Evolutionary conservation across 2,329 filamentous ascomycete species (phyloP), one percentile per base, ranked within the genome.

Genomic region (Exophiala lecanii-corni): DNA sequence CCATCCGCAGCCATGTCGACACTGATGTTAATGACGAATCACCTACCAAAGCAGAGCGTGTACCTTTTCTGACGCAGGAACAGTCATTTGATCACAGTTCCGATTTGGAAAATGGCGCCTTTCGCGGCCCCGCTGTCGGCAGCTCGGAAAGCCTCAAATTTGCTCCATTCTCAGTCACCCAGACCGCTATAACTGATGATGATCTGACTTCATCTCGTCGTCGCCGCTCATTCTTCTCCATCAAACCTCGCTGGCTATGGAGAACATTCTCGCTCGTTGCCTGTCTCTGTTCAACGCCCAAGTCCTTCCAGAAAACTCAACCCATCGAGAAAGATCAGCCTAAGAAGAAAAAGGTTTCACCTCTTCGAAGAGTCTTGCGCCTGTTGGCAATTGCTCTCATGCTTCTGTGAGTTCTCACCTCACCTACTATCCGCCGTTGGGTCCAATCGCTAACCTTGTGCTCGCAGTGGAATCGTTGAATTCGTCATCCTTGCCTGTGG

Each of bases 401-500:
- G 53, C 30, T 55, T 18, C 40, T 55, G 53, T 55, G 39, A 50
- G 45, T 25, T 21, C 3, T 35, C 5, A 25, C 18, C 34, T 20
- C 13, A n/a, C n/a, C n/a, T n/a, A n/a, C n/a, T n/a, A n/a, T n/a
- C n/a, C n/a, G n/a, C n/a, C n/a, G n/a, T n/a, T 21, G 34, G 13
- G 20, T 7, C 7, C 9, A 13, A 9, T 26, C 9, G 9, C 13
- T 5, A 5, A 5, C 15, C 25, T 23, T 15, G 13, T 13, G 19
- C 9, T 41, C 18, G 16, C 32, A 54, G 45, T 43, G 68, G 67
- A 25, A 41, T 69, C 31, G 49, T 69, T 20, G 66, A 70, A 41
- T 62, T 68, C 30, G 55, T 70, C 39, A 57, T 59, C 9, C 57
- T 71, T 5, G 48, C 61, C 31, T 63, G 58, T 43, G 62, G 62